Evolutionary conservation across 106 monocot species (phyloP), one percentile per base, ranked within the genome.

Genomic region (Vanilla planifolia): DNA sequence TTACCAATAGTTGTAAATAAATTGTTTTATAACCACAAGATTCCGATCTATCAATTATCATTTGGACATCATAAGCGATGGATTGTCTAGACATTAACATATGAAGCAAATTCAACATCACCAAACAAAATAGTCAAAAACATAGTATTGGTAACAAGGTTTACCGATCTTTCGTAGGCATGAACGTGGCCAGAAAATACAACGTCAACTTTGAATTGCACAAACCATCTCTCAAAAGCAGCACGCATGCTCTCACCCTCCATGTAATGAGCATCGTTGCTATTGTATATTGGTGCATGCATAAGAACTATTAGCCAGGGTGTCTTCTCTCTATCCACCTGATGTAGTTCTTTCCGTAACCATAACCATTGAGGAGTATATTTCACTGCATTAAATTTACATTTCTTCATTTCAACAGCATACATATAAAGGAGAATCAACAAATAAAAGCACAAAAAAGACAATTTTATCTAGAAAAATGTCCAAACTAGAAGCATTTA

Each of bases 161-260:
- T 7, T 90, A 96, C 96, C 73, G 96, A 98, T 91, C 90, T 78
- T 74, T 98, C 96, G 51, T 98, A 98, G 32, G 96, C 96, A 77
- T 98, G 96, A 29, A 98, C 96, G 35, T 96, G 91, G 25, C 96
- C 96, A 16, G 96, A 78, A 71, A 96, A 96, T 59, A 96, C 77
- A 5, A 96, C 16, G 47, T 96, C 96, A 42, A 96, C 91, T 74
- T 77, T 96, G 39, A 79, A 77, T 28, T 63, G 72, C 16, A 96
- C 81, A 72, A 96, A 87, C 91, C 90, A 88, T 29, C 40, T 55
- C 72, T 96, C 96, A 62, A 96, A 96, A 59, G 42, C 96, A 59
- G 60, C 86, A 21, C 96, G 29, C 87, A 96, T 96, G 34, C 87
- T 84, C 75, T 96, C 96, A 46, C 96, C 96, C 61, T 96, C 96